Percentiles rank a stretch among this genome's conserved stretches.
Conservation (phyloP, 371 early-diverging fungal genomes). For the Mucor velutinosus region DNA sequence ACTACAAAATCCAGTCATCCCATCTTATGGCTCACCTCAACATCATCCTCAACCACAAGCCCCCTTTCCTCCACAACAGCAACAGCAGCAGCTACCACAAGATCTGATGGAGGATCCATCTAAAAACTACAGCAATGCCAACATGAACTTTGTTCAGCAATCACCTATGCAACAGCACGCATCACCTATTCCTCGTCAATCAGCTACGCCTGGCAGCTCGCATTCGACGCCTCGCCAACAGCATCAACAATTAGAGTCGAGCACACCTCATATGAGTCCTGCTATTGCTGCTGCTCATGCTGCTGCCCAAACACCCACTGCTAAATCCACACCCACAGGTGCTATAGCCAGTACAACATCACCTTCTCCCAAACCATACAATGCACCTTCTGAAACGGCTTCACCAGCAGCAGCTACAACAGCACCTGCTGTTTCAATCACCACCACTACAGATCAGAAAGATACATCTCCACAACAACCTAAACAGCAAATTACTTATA, state of each 20-base stretch:
- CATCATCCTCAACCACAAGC: constrained; percentile 16
- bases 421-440: neutral
- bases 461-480: neutral
- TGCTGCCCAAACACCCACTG: neutral
- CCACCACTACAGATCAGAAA: neutral
- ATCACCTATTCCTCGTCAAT: constrained; percentile 35
- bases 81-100: neutral
- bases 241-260: constrained; percentile 28
- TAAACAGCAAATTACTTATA: constrained; percentile 33
- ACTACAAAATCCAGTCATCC: constrained; percentile 21
- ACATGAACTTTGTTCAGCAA: constrained; percentile 20
- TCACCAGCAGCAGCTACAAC: neutral
- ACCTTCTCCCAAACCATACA: constrained; percentile 17
- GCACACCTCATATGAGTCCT: constrained; percentile 21
- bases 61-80: constrained; percentile 4
- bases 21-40: constrained; percentile 29
- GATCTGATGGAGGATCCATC: constrained; percentile 12
- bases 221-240: constrained; percentile 44
- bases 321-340: neutral
- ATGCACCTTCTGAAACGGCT: neutral
- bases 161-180: constrained; percentile 31
- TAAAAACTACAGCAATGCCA: constrained; percentile 13
- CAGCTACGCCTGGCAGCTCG: constrained; percentile 37
- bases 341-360: neutral
- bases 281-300: neutral